phyloP scores from a whole-genome alignment of 768 basidiomycete genomes.

The Favolaschia claudopus region DNA sequence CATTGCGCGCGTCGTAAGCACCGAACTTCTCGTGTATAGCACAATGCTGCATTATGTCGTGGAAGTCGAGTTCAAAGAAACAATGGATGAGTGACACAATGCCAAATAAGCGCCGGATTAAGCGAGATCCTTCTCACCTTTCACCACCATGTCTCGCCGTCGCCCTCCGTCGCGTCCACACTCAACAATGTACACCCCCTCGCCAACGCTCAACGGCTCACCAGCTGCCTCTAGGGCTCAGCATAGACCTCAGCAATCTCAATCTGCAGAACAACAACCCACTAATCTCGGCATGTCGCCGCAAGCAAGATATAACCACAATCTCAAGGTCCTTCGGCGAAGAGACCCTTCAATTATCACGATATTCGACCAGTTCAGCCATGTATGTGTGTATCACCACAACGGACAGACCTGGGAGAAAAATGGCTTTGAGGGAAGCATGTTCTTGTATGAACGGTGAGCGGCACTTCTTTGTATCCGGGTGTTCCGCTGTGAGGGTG shows the following conservation, averaged over 20 bases:
- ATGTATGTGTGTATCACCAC: slow-evolving; percentile 83
- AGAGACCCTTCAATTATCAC: slow-evolving; percentile 81
- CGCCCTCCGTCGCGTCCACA: slow-evolving; percentile 12
- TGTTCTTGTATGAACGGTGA: slow-evolving; percentile 89
- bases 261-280: slow-evolving; percentile 32
- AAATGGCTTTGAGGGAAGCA: slow-evolving; percentile 85
- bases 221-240: slow-evolving; percentile 6
- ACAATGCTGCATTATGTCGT: too few relatives aligned
- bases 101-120: too few relatives aligned
- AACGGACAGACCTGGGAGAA: slow-evolving; percentile 83
- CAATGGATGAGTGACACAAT: too few relatives aligned
- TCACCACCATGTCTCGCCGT: slow-evolving; percentile 10
- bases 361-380: slow-evolving; percentile 88
- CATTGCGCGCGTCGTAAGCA: background rate
- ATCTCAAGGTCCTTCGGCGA: slow-evolving; percentile 81
- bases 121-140: background rate
- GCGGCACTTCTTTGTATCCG: slow-evolving; percentile 32
- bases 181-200: background rate
- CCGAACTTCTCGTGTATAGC: too few relatives aligned
- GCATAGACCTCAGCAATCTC: slow-evolving; percentile 29
- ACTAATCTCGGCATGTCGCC: slow-evolving; percentile 65
- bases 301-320: slow-evolving; percentile 72
- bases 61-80: too few relatives aligned
- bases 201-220: background rate
- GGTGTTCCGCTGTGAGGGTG: background rate